These are phyloP conservation scores for Phialophora expanda DNA, from an alignment of 2,329 filamentous ascomycete species.

Conservation along the genomic window DNA sequence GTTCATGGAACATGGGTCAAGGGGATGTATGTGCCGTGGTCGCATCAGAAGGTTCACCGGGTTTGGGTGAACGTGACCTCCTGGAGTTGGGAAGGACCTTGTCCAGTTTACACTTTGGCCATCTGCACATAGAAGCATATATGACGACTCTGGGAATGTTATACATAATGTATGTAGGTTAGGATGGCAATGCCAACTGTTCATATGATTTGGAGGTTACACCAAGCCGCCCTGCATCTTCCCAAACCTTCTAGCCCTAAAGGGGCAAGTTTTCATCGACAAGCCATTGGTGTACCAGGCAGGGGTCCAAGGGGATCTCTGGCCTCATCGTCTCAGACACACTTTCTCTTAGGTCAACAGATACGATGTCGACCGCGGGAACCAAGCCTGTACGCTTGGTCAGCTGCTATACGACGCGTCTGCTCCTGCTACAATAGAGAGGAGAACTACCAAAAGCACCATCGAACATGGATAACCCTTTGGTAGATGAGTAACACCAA, in stretches of 20 bases:
- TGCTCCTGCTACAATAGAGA: background rate
- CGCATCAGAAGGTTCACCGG: background rate
- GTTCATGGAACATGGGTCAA: background rate
- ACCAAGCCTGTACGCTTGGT: background rate
- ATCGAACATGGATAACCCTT: background rate
- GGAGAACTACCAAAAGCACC: background rate
- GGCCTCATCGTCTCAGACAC: background rate
- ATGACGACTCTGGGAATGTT: background rate
- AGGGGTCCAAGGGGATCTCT: too few species aligned
- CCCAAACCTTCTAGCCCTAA: conserved; percentile 5
- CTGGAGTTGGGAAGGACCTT: background rate
- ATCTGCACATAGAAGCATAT: background rate
- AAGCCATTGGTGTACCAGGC: background rate
- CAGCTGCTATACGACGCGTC: background rate
- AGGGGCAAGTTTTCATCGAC: conserved; percentile 14
- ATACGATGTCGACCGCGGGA: background rate
- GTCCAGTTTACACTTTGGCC: background rate
- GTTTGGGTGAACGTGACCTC: background rate
- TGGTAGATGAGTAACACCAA: background rate
- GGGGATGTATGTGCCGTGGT: background rate
- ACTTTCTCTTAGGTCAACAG: background rate
- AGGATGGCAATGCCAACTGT: background rate
- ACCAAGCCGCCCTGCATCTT: background rate
- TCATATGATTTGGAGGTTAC: background rate
- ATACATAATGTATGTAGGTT: background rate